Evolutionary conservation across 148 eudicot genomes (phyloP).

Genomic region (Rhododendron williamsianum): DNA sequence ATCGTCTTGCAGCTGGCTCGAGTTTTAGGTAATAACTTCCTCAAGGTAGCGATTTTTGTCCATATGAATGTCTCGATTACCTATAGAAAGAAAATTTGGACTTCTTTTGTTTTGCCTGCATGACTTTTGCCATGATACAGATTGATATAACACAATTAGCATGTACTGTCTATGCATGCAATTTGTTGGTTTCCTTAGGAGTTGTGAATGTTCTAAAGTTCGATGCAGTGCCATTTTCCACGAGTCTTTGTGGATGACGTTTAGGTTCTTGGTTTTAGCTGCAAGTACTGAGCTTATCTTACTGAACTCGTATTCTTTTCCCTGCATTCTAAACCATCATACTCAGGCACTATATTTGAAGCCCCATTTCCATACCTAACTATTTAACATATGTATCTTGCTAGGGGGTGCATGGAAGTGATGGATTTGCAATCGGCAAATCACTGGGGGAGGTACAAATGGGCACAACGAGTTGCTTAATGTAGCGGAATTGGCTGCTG

Average conservation of each 20-base stretch:
- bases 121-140: neutral
- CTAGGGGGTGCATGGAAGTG: conserved; percentile 55
- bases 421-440: conserved; percentile 72
- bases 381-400: neutral
- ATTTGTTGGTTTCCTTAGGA: neutral
- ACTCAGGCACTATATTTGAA: neutral
- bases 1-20: neutral
- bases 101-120: neutral
- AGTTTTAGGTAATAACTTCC: neutral
- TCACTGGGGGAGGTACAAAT: conserved; percentile 54
- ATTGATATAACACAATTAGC: neutral
- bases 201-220: neutral
- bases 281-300: neutral
- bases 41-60: neutral
- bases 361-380: neutral
- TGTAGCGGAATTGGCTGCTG: conserved; percentile 86
- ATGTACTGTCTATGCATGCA: neutral
- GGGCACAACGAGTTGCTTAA: conserved; percentile 68
- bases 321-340: neutral
- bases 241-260: neutral
- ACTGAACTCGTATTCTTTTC: neutral
- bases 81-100: too few relatives aligned
- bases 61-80: too few relatives aligned
- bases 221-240: neutral
- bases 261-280: neutral